Evolutionary conservation across 192 early-diverging fungal genomes (phyloP).

Genomic region (Backusella sp.): DNA sequence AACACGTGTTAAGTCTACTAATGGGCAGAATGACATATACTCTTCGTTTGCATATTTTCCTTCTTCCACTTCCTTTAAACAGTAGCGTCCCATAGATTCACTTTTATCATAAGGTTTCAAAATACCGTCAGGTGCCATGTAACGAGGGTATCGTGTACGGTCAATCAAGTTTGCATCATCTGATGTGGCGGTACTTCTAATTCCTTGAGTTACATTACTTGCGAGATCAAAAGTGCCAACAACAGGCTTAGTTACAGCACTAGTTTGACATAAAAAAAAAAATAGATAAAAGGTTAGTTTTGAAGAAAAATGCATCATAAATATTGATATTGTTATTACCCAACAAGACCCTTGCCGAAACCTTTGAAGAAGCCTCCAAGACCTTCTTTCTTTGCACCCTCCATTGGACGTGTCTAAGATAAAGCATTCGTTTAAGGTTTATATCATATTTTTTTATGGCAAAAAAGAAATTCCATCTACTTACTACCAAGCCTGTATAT

Average conservation of each 20-base stretch:
- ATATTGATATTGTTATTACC: slow-evolving; percentile 41
- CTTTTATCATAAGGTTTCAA: slow-evolving; percentile 65
- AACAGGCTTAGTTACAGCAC: slow-evolving; percentile 91
- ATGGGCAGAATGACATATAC: slow-evolving; percentile 83
- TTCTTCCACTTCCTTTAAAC: slow-evolving; percentile 78
- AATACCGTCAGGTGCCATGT: slow-evolving; percentile 83
- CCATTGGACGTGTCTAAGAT: slow-evolving; percentile 67
- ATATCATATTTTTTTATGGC: neutral
- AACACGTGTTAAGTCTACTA: slow-evolving; percentile 79
- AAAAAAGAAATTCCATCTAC: neutral
- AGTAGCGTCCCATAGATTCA: slow-evolving; percentile 83
- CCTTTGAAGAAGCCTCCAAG: slow-evolving; percentile 95
- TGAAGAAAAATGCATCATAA: neutral
- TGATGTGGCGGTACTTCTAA: slow-evolving; percentile 91
- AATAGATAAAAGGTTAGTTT: neutral
- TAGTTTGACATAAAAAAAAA: slow-evolving; percentile 20
- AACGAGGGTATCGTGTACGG: slow-evolving; percentile 81
- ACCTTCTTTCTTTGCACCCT: slow-evolving; percentile 87
- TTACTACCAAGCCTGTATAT: slow-evolving; percentile 83
- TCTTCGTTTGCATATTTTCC: slow-evolving; percentile 79
- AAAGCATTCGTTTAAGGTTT: slow-evolving; percentile 27
- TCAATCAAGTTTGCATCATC: slow-evolving; percentile 80
- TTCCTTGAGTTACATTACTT: slow-evolving; percentile 90
- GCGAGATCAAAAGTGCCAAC: slow-evolving; percentile 97
- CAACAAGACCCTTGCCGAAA: slow-evolving; percentile 90